Evolutionary conservation across 345 rosid genomes (phyloP).

Genomic region (Aegle marmelos): DNA sequence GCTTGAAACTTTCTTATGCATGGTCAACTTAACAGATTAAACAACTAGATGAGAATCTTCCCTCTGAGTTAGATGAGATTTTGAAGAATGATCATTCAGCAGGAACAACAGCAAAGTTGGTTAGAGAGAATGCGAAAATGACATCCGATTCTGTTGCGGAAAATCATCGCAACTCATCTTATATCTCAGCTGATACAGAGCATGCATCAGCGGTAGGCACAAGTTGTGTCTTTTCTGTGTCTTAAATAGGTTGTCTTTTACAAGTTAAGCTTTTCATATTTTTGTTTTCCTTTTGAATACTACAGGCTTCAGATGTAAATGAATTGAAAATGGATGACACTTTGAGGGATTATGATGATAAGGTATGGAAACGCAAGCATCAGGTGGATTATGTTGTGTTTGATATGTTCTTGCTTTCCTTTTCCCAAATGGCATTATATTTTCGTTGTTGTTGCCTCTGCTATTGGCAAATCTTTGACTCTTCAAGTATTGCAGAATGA

Average conservation of each 20-base stretch:
- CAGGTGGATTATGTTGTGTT: constrained; percentile 37
- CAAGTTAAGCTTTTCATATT: neutral
- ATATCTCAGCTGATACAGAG: constrained; percentile 15
- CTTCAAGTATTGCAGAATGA: constrained; percentile 42
- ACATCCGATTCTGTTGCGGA: constrained; percentile 31
- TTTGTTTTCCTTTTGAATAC: constrained; percentile 11
- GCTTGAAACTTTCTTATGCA: constrained; percentile 7
- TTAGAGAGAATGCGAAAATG: constrained; percentile 23
- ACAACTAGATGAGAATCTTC: constrained; percentile 66
- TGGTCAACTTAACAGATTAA: constrained; percentile 45
- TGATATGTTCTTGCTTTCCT: too few species aligned
- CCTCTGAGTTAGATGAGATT: constrained; percentile 58
- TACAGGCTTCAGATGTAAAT: constrained; percentile 21
- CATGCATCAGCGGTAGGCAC: constrained; percentile 27
- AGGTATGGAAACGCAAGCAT: constrained; percentile 40
- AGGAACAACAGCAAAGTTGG: constrained; percentile 21
- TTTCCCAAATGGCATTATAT: neutral
- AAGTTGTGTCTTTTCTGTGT: neutral
- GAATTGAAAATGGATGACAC: constrained; percentile 26
- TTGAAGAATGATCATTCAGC: constrained; percentile 29
- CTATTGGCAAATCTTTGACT: constrained; percentile 17
- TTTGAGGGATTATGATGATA: constrained; percentile 16
- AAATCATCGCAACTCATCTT: constrained; percentile 4
- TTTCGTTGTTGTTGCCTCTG: neutral
- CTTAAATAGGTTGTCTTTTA: neutral